Conservation (phyloP, 176 grass and related monocot genomes). For the Microstegium vimineum region DNA sequence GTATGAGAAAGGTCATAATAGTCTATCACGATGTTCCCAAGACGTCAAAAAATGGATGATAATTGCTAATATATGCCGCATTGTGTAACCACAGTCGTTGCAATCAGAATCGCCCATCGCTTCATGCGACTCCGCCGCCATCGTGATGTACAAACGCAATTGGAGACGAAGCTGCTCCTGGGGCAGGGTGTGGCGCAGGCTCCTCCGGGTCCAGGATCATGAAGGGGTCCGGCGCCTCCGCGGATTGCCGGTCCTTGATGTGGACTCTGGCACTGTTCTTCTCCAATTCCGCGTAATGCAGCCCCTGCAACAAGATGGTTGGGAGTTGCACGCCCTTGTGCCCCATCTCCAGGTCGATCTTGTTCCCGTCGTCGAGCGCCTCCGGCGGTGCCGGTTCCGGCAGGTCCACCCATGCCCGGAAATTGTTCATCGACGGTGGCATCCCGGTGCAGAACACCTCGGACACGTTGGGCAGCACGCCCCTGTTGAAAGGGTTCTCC, state of each 20-base stretch:
- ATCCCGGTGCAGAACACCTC: constrained; percentile 69
- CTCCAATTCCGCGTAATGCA: constrained; percentile 51
- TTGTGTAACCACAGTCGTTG: neutral
- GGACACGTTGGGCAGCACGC: constrained; percentile 48
- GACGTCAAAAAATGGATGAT: neutral
- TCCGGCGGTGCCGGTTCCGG: neutral
- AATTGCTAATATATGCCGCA: neutral
- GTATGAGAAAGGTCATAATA: neutral
- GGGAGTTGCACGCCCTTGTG: constrained; percentile 28
- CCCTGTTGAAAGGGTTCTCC: constrained; percentile 83
- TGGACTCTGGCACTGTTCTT: constrained; percentile 23
- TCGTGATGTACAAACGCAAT: neutral
- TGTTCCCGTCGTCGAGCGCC: constrained; percentile 11
- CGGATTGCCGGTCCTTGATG: constrained; percentile 38
- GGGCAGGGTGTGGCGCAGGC: neutral
- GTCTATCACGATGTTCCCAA: neutral
- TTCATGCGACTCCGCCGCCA: neutral
- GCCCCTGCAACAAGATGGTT: constrained; percentile 51
- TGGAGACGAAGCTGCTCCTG: neutral
- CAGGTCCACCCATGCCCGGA: constrained; percentile 57
- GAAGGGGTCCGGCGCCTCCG: constrained; percentile 43
- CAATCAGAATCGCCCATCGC: neutral
- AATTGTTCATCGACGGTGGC: constrained; percentile 66
- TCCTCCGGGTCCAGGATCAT: neutral
- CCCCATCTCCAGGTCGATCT: constrained; percentile 56